Base-by-base conservation (phyloP, 345 rosid species). In the Lagerstroemia speciosa region DNA sequence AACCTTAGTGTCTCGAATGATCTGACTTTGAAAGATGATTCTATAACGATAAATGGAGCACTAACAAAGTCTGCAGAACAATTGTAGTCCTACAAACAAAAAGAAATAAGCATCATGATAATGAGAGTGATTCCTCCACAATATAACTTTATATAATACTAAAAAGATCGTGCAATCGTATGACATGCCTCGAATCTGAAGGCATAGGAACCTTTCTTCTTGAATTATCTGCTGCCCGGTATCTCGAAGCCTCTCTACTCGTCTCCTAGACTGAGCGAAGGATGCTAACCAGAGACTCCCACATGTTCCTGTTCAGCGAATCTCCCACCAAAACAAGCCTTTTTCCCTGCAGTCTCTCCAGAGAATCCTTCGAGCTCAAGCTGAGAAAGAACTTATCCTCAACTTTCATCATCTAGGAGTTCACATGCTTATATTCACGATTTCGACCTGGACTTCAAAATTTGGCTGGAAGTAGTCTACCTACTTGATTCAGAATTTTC, bases 201-300 rank as follows among this genome's bases (percentile, higher is more conserved):
- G 16, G 96, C 93, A 69, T 91, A 93, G 75, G 86, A 64, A 8
- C 94, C 96, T 74, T 83, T 82, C 87, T 87, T 91, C 75, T 89
- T 90, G 66, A 93, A 91, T 43, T 89, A 91, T 0, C 68, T 83
- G 74, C 82, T 83, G 61, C 97, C 94, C 0, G 91, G 85, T 53
- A 89, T 82, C 81, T 93, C 97, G 34, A 80, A 80, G 11, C 91
- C 93, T 70, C 80, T 78, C 73, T 82, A 82, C 92, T 84, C 87
- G 76, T 85, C 74, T 71, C 70, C 69, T 72, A 89, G 57, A 66
- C 91, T 84, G 48, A 83, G 79, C 88, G 80, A 61, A 93, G 94
- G 60, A 91, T 85, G 74, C 97, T 91, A 62, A 91, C 93, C 62
- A 93, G 83, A 53, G 98, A 93, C 71, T 93, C 89, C 98, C 95